Conservation (phyloP, 2,329 filamentous ascomycete species). For the Penicillium sp. region DNA sequence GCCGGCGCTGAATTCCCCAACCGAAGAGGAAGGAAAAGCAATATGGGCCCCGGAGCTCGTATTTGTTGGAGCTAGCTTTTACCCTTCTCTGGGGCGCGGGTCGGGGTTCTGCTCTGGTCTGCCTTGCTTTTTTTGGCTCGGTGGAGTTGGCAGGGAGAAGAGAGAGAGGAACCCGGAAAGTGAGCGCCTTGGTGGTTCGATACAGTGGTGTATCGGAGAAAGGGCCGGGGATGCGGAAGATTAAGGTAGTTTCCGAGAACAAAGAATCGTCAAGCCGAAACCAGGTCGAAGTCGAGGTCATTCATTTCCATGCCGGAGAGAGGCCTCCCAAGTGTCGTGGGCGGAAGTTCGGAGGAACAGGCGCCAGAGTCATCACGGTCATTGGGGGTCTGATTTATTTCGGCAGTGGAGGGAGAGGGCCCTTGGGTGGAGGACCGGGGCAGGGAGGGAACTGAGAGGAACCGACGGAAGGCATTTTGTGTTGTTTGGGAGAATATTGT, state of each 20-base stretch:
- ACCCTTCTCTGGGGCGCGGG: neutral
- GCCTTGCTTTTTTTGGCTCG: neutral
- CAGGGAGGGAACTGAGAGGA: constrained; percentile 41
- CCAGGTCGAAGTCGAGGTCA: constrained; percentile 29
- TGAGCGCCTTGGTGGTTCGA: neutral
- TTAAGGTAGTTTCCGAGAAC: constrained; percentile 16
- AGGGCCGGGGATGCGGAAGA: constrained; percentile 3
- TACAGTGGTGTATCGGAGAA: neutral
- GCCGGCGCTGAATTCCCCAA: constrained; percentile 18
- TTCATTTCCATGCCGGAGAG: constrained; percentile 32
- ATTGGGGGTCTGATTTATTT: constrained; percentile 35
- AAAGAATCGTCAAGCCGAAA: constrained; percentile 28
- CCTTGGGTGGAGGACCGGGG: constrained; percentile 41
- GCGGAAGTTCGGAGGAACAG: constrained; percentile 17
- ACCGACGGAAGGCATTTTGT: constrained; percentile 39
- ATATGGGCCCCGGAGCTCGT: neutral
- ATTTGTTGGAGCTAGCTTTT: neutral
- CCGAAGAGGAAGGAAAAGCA: constrained; percentile 5
- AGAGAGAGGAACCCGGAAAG: neutral
- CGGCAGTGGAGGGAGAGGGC: constrained; percentile 40
- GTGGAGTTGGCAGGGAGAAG: neutral
- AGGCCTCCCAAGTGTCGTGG: constrained; percentile 21
- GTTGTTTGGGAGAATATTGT: neutral
- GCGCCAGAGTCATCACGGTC: constrained; percentile 33
- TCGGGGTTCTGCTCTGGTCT: neutral